phyloP scores from a whole-genome alignment of 371 early-diverging fungal genomes.

The Blakeslea trispora region DNA sequence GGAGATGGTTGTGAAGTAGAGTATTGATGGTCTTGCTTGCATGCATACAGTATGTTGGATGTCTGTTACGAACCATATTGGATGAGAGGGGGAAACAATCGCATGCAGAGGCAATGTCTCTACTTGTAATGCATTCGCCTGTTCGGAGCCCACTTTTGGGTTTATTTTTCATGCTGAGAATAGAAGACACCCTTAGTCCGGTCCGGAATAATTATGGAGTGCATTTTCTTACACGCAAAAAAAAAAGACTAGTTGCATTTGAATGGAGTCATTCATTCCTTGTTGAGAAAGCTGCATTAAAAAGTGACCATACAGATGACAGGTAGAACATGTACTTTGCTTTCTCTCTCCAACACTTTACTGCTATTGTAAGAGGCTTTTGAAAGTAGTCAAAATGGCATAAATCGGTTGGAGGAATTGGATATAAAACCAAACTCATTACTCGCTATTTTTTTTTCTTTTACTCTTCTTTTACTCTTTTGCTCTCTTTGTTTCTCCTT shows the following conservation, averaged over 20 bases:
- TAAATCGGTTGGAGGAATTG: no score
- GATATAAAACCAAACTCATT: no score
- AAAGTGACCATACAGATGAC: not conserved
- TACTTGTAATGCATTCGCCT: constrained; percentile 20
- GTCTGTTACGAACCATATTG: constrained; percentile 27
- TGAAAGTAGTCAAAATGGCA: no score
- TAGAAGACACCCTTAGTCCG: constrained; percentile 4
- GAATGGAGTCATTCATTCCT: no score
- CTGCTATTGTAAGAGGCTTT: not conserved
- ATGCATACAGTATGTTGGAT: constrained; percentile 7
- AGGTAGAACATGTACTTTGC: not conserved
- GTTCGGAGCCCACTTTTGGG: constrained; percentile 14
- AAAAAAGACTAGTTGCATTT: no score
- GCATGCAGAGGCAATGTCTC: constrained; percentile 7
- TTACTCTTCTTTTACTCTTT: no score
- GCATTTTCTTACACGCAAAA: no score
- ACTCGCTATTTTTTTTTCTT: no score
- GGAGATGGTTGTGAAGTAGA: not conserved
- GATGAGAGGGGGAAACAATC: constrained; percentile 32
- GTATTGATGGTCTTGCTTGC: not conserved
- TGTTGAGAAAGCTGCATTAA: no score
- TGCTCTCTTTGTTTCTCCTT: no score
- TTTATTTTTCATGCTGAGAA: not conserved
- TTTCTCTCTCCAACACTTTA: no score
- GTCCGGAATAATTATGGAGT: constrained; percentile 19